Conservation (phyloP, 176 grass and related monocot genomes). For the Oropetium thomaeum region DNA sequence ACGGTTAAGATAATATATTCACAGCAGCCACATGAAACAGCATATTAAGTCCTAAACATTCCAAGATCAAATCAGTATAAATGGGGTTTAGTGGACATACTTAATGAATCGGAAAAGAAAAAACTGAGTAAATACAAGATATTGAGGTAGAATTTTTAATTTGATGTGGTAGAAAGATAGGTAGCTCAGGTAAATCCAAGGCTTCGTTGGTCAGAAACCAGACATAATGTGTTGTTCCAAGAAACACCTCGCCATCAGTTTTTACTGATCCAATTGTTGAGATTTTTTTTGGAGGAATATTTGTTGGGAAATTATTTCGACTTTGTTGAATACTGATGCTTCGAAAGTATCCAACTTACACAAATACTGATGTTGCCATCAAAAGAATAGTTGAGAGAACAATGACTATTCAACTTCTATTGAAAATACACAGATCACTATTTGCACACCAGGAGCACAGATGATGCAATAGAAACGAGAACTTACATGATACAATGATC, state of each 20-base stretch:
- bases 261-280: conserved; percentile 16
- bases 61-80: background rate
- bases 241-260: background rate
- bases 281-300: too few relatives aligned
- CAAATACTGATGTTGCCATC: background rate
- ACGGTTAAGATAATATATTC: background rate
- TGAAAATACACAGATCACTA: conserved; percentile 1
- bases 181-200: background rate
- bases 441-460: conserved; percentile 13
- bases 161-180: background rate
- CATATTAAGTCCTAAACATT: background rate
- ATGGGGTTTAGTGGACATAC: background rate
- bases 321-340: background rate
- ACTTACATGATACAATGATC: conserved; percentile 93
- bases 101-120: background rate
- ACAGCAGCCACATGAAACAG: background rate
- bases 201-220: background rate
- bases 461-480: background rate
- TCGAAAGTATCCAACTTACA: background rate
- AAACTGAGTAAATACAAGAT: background rate
- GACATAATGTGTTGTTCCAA: background rate
- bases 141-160: background rate
- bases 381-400: background rate
- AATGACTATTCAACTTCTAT: background rate
- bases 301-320: background rate